Percentiles rank a stretch among this genome's conserved stretches.
Evolutionary conservation across 805 yeast species (phyloP).

Genomic region (Ogataea parapolymorpha): DNA sequence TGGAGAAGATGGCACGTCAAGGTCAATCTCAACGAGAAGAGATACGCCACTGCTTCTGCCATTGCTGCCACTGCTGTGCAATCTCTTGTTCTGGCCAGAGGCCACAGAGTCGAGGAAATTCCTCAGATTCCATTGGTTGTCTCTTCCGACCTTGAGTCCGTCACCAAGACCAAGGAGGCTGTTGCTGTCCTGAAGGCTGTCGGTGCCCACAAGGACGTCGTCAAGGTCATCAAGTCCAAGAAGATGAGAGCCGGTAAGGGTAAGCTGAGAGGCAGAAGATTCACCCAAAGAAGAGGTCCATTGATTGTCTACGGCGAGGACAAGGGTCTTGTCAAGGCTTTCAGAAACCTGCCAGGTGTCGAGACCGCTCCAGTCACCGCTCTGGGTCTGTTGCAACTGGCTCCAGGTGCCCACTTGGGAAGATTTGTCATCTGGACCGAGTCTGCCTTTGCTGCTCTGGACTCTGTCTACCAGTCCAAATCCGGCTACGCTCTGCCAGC

Average conservation of each 20-base stretch:
- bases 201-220: slow-evolving; percentile 98
- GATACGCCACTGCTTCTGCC: slow-evolving; percentile 99
- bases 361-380: slow-evolving; percentile 91
- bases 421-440: slow-evolving; percentile 99
- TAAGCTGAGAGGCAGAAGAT: slow-evolving; percentile 99
- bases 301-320: slow-evolving; percentile 97
- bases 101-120: slow-evolving; percentile 98
- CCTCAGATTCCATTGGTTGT: slow-evolving; percentile 99
- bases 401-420: slow-evolving; percentile 99
- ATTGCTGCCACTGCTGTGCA: slow-evolving; percentile 99
- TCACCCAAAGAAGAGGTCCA: slow-evolving; percentile 99
- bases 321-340: slow-evolving; percentile 96
- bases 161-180: slow-evolving; percentile 97
- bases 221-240: slow-evolving; percentile 97
- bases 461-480: slow-evolving; percentile 96
- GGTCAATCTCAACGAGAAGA: slow-evolving; percentile 99
- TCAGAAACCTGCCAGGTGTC: slow-evolving; percentile 99
- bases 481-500: slow-evolving; percentile 89
- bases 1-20: slow-evolving; percentile 99
- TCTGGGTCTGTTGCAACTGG: slow-evolving; percentile 95
- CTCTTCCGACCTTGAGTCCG: slow-evolving; percentile 85
- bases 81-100: slow-evolving; percentile 98
- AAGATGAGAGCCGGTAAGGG: slow-evolving; percentile 99
- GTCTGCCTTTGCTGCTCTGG: slow-evolving; percentile 95
- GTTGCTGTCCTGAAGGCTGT: slow-evolving; percentile 96